Conservation (phyloP, 768 basidiomycete species). For the Clitopilus hobsonii region DNA sequence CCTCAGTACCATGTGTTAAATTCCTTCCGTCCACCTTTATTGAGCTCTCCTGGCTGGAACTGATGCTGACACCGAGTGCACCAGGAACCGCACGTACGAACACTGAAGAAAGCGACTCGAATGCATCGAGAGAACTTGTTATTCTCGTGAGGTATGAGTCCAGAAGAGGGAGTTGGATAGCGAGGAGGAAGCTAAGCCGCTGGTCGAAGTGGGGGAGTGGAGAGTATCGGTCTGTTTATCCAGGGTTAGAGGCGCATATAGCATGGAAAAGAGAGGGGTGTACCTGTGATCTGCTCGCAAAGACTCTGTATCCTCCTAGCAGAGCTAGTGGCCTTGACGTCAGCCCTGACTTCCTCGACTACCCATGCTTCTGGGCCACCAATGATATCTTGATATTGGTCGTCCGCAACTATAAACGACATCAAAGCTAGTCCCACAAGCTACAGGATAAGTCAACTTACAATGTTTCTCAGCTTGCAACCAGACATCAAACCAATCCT, state of each 20-base stretch:
- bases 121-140: slow-evolving; percentile 83
- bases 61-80: slow-evolving; percentile 64
- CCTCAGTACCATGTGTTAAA: slow-evolving; percentile 80
- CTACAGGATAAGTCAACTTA: slow-evolving; percentile 35
- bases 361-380: slow-evolving; percentile 85
- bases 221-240: slow-evolving; percentile 77
- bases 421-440: neutral
- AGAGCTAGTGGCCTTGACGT: slow-evolving; percentile 73
- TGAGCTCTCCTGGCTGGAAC: slow-evolving; percentile 33
- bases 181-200: slow-evolving; percentile 77
- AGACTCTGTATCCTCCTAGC: slow-evolving; percentile 80
- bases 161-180: slow-evolving; percentile 82
- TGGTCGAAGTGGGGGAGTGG: slow-evolving; percentile 77
- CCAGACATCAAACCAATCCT: slow-evolving; percentile 92
- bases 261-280: slow-evolving; percentile 8
- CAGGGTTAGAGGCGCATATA: neutral
- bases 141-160: slow-evolving; percentile 76
- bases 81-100: slow-evolving; percentile 92
- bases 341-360: slow-evolving; percentile 54
- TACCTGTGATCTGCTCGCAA: slow-evolving; percentile 89
- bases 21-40: slow-evolving; percentile 51
- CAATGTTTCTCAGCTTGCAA: slow-evolving; percentile 85
- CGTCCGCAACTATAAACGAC: slow-evolving; percentile 65
- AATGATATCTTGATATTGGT: slow-evolving; percentile 84
- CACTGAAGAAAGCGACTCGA: slow-evolving; percentile 85